Evolutionary conservation across 1,284 basidiomycete species (phyloP).

Genomic region (Sutorius eximius): DNA sequence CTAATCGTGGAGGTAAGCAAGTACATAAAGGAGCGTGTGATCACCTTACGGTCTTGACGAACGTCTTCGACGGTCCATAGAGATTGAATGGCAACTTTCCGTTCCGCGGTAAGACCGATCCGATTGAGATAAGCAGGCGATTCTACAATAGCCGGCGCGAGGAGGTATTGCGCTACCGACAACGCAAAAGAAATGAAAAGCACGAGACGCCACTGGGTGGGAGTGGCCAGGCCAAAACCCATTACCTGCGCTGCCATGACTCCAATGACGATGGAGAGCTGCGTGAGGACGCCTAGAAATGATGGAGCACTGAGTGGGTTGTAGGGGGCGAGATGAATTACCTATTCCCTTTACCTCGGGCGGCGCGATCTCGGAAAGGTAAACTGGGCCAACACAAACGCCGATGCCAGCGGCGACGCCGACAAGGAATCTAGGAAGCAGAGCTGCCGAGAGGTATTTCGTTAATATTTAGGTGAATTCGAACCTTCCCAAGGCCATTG

Average conservation of each 20-base stretch:
- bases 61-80: constrained; percentile 47
- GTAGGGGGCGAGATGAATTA: constrained; percentile 29
- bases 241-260: constrained; percentile 77
- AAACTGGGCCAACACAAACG: constrained; percentile 85
- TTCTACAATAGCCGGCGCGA: constrained; percentile 56
- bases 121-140: constrained; percentile 66
- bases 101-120: constrained; percentile 51
- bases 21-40: background rate
- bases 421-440: constrained; percentile 59
- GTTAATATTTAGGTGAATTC: constrained; percentile 2
- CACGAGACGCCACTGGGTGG: constrained; percentile 73
- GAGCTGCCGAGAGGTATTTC: background rate
- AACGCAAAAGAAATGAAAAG: constrained; percentile 64
- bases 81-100: constrained; percentile 44
- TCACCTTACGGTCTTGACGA: constrained; percentile 27
- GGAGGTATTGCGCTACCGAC: constrained; percentile 59
- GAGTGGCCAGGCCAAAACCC: constrained; percentile 63
- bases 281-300: constrained; percentile 77
- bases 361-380: constrained; percentile 80
- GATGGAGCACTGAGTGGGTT: constrained; percentile 8
- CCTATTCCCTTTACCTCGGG: constrained; percentile 75
- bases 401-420: constrained; percentile 84
- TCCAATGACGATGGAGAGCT: constrained; percentile 81
- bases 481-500: constrained; percentile 71
- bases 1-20: constrained; percentile 11